Conservation (phyloP, 345 rosid species). For the Euclidium syriacum region DNA sequence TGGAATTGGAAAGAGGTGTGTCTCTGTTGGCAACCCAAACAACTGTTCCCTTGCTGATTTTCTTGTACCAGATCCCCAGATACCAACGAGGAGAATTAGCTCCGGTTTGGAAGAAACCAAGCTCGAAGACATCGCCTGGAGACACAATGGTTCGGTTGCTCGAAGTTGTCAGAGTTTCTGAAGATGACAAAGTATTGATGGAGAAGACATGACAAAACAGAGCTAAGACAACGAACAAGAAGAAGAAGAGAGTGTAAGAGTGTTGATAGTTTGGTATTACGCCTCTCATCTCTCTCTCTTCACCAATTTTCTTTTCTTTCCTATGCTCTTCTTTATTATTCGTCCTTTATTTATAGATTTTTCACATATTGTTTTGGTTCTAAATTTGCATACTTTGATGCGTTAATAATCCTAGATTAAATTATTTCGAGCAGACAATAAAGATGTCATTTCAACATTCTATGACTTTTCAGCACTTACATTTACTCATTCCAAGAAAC, state of each 20-base stretch:
- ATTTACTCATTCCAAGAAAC: not conserved
- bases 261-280: constrained; percentile 9
- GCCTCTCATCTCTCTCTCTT: constrained; percentile 27
- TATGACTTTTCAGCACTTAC: constrained; percentile 2
- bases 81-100: constrained; percentile 41
- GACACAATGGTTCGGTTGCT: constrained; percentile 55
- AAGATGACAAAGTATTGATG: constrained; percentile 36
- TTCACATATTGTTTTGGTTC: not conserved
- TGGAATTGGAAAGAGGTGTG: constrained; percentile 44
- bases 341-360: not conserved
- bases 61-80: constrained; percentile 79
- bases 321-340: not conserved
- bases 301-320: not conserved
- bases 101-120: constrained; percentile 57
- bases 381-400: not conserved
- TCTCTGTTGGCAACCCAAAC: constrained; percentile 88
- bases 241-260: constrained; percentile 13
- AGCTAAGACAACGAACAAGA: constrained; percentile 18
- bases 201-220: constrained; percentile 23
- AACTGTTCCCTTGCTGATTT: constrained; percentile 37
- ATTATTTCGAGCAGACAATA: constrained; percentile 2
- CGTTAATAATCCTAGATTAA: not conserved
- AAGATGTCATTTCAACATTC: not conserved
- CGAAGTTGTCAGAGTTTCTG: constrained; percentile 33
- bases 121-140: constrained; percentile 44